A percentile compares a stretch with the other conserved stretches of the same genome.
Evolutionary conservation across 176 grass and related monocot species (phyloP).

Genomic region (Urochloa ruziziensis): DNA sequence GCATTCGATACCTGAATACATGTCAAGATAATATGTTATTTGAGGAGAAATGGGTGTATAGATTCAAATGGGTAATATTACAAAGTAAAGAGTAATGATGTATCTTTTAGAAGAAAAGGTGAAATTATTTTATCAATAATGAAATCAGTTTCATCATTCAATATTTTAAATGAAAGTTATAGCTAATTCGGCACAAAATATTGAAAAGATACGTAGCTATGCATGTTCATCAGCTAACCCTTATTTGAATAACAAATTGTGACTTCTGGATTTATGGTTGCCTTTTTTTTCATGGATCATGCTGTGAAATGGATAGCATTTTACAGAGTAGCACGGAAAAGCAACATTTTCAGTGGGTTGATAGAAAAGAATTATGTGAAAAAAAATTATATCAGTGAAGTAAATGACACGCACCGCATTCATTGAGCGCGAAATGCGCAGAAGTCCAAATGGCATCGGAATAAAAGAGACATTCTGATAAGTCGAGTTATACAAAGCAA

Average conservation of each 20-base stretch:
- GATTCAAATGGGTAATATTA: background rate
- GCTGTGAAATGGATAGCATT: background rate
- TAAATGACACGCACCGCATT: slow-evolving; percentile 41
- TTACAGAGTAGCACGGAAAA: slow-evolving; percentile 5
- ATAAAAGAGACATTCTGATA: slow-evolving; percentile 47
- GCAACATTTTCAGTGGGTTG: background rate
- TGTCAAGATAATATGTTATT: slow-evolving; percentile 26
- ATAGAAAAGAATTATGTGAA: background rate
- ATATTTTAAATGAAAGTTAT: background rate
- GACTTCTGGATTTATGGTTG: background rate
- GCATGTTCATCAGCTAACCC: slow-evolving; percentile 7
- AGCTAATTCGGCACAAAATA: background rate
- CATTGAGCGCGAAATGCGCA: slow-evolving; percentile 41
- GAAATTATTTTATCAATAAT: background rate
- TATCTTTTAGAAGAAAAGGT: background rate
- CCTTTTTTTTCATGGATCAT: background rate
- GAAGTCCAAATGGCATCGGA: slow-evolving; percentile 41
- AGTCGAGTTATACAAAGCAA: slow-evolving; percentile 54
- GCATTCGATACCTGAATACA: slow-evolving; percentile 52
- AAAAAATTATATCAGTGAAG: background rate
- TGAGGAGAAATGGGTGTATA: background rate
- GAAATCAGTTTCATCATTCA: background rate
- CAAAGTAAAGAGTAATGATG: slow-evolving; percentile 6
- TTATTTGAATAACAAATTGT: background rate
- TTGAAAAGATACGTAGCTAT: background rate